These are phyloP conservation scores for Didymella arachidicola DNA, from an alignment of 2,329 filamentous ascomycete genomes.

Conservation along the genomic window DNA sequence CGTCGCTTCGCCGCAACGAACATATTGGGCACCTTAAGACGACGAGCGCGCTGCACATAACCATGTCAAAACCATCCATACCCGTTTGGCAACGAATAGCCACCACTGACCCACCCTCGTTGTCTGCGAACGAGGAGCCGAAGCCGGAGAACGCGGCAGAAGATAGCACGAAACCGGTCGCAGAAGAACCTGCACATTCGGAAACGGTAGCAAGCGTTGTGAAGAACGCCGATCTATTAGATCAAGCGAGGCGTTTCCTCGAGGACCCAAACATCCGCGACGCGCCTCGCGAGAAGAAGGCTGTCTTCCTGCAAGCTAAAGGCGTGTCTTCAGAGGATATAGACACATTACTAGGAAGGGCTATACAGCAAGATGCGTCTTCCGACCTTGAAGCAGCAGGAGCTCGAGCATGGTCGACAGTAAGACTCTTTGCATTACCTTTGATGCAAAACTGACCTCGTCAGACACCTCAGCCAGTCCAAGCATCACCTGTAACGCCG, in stretches of 20 bases:
- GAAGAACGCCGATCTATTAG: conserved; percentile 52
- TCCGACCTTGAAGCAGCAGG: conserved; percentile 32
- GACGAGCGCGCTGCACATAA: background rate
- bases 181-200: conserved; percentile 26
- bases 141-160: conserved; percentile 20
- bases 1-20: background rate
- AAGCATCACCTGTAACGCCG: conserved; percentile 24
- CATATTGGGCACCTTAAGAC: background rate
- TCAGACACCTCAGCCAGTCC: conserved; percentile 29
- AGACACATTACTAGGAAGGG: conserved; percentile 64
- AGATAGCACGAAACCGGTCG: conserved; percentile 21
- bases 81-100: conserved; percentile 48
- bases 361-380: conserved; percentile 21
- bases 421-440: conserved; percentile 15
- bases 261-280: conserved; percentile 75
- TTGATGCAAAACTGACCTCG: conserved; percentile 17
- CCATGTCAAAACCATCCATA: conserved; percentile 40
- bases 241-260: conserved; percentile 79
- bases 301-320: conserved; percentile 78
- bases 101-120: conserved; percentile 22
- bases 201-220: conserved; percentile 17
- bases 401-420: conserved; percentile 41
- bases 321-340: conserved; percentile 74
- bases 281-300: conserved; percentile 75
- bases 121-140: conserved; percentile 26